Base-by-base conservation (phyloP, 257 asterid species). In the Rhazya stricta region DNA sequence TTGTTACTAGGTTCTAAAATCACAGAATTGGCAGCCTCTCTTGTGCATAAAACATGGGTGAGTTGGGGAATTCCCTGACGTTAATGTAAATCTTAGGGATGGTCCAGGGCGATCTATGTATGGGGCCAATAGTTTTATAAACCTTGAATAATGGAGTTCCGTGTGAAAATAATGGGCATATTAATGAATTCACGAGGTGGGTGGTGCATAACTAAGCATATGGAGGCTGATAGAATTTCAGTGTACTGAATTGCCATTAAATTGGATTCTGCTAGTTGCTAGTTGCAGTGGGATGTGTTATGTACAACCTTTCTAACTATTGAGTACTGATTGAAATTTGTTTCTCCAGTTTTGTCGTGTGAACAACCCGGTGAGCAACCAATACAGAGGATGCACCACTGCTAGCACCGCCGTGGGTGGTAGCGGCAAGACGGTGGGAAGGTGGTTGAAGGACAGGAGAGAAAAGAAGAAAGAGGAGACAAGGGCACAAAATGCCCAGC, bases 381-480 rank as follows among this genome's bases (percentile, higher is more conserved):
- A 84, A 75, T 94, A 88, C 83, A 87, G 88, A 79, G 81, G 89
- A 60, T 75, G 80, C 68, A 81, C 84, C 0, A 51, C 84, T 15
- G 65, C 81, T 3, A 78, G 84, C 67, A 57, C 88, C 2, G 76
- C 86, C 6, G 78, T 45, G 18, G 75, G 77, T 4, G 71, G 74
- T 0, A 56, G 66, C 3, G 96, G 97, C 6, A 95, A 85, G 74
- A 95, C 98, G 0, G 96, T 92, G 8, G 99, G 99, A 6, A 81
- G 99, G 88, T 95, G 99, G 99, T 81, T 95, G 81, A 95, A 95
- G 90, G 99, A 95, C 77, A 81, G 99, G 85, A 83, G 79, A 25
- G 98, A 95, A 83, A 95, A 95, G 82, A 95, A 95, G 88, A 95
- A 95, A 76, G 99, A 92, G 87, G 99, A 92, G 81, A 81, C 88